Evolutionary conservation across 2,329 filamentous ascomycete species (phyloP).

Genomic region (Nothophaeocryptopus gaeumannii): DNA sequence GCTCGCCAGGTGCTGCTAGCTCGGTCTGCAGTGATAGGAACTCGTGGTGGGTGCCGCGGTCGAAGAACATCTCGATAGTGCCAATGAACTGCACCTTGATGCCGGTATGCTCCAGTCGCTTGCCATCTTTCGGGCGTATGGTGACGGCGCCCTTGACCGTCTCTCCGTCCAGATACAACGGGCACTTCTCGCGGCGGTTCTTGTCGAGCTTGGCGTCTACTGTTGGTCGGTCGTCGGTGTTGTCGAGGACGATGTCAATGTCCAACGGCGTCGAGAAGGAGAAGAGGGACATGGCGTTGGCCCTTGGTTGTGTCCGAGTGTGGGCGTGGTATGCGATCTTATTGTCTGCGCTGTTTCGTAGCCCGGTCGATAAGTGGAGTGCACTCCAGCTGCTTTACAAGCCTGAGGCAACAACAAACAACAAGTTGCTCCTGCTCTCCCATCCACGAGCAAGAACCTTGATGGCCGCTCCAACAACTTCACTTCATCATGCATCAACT

Average conservation of each 20-base stretch:
- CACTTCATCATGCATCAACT: no score
- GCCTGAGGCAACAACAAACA: no score
- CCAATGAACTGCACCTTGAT: slow-evolving; percentile 99
- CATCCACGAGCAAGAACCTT: no score
- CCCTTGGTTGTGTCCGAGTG: not conserved
- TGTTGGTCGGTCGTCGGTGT: slow-evolving; percentile 88
- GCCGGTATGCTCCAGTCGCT: slow-evolving; percentile 93
- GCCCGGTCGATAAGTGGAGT: no score
- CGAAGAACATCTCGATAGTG: slow-evolving; percentile 99
- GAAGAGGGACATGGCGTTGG: slow-evolving; percentile 78
- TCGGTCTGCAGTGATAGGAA: slow-evolving; percentile 97
- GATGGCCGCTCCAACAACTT: no score
- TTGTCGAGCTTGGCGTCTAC: slow-evolving; percentile 99
- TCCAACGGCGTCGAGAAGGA: slow-evolving; percentile 93
- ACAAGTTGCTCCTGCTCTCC: no score
- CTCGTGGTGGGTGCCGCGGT: slow-evolving; percentile 98
- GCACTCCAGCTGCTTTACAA: no score
- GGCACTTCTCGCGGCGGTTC: slow-evolving; percentile 93
- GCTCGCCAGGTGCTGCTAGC: slow-evolving; percentile 91
- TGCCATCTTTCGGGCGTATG: slow-evolving; percentile 94
- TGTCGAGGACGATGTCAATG: slow-evolving; percentile 96
- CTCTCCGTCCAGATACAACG: slow-evolving; percentile 96
- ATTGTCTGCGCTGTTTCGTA: no score
- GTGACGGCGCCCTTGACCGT: slow-evolving; percentile 96
- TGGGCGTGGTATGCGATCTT: not conserved